Evolutionary conservation across 1,284 basidiomycete species (phyloP).

Genomic region (Kwoniella shivajii): DNA sequence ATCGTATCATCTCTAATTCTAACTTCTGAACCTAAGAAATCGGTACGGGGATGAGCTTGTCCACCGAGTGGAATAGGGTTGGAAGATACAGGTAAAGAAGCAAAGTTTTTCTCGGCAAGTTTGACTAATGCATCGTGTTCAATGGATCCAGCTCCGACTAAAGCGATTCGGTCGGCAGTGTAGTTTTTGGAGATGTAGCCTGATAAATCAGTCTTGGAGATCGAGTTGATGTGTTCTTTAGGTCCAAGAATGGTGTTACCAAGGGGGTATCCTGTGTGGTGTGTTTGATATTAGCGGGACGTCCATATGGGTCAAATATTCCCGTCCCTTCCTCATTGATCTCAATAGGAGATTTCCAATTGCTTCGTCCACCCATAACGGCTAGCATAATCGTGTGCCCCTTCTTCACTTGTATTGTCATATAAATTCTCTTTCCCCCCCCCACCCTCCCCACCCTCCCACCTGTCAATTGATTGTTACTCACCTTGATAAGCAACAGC

Average conservation of each 20-base stretch:
- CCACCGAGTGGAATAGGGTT: constrained; percentile 88
- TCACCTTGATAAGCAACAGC: constrained; percentile 77
- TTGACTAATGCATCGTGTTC: constrained; percentile 91
- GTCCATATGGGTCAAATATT: too few relatives aligned
- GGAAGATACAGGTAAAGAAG: constrained; percentile 79
- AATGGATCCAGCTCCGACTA: constrained; percentile 95
- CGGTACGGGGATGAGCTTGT: constrained; percentile 68
- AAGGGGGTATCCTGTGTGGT: constrained; percentile 77
- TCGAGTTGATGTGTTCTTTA: constrained; percentile 94
- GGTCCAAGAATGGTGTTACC: constrained; percentile 98
- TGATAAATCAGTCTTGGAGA: constrained; percentile 85
- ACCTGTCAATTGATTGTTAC: constrained; percentile 12
- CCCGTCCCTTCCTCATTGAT: too few relatives aligned
- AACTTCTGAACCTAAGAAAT: constrained; percentile 93
- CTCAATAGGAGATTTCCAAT: too few relatives aligned
- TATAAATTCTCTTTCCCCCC: constrained; percentile 5
- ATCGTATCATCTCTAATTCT: constrained; percentile 91
- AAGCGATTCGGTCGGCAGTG: constrained; percentile 97
- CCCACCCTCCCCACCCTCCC: neutral
- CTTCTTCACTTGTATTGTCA: too few relatives aligned
- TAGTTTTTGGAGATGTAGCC: constrained; percentile 98
- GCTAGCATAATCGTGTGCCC: too few relatives aligned
- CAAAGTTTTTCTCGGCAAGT: constrained; percentile 93
- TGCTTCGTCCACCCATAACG: too few relatives aligned
- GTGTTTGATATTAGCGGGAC: too few relatives aligned